Base-by-base conservation (phyloP, 108 stramenopile species). In the Cyclotella distinguenda region DNA sequence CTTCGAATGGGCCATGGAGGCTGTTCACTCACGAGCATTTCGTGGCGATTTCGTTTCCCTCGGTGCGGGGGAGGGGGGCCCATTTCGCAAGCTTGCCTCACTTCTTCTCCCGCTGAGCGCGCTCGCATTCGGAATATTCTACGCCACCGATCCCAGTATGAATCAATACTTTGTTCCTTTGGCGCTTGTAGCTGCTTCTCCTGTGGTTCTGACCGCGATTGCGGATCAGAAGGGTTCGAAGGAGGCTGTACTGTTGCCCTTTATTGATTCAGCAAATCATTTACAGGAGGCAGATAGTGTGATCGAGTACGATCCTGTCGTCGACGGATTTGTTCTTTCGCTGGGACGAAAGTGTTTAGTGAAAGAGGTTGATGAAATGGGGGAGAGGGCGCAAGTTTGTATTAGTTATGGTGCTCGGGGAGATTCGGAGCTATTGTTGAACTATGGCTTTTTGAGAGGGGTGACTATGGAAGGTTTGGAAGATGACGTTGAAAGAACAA, bases 181-280 rank as follows among this genome's bases (percentile, higher is more conserved):
- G 40, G 65, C 52, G 1, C 48, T 74, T 26, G 50, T 66, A 23
- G 84, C 84, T 39, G 77, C 66, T 23, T 16, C 71, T 23, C 88
- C 88, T 25, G 67, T 80, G 0, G 30, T 81, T 0, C 35, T 86
- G 34, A 85, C 77, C 45, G 57, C 67, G 35, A 34, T 78, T 42
- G 70, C 70, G 6, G 69, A 78, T 42, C 54, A 58, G 28, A 72
- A 59, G 45, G 77, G 77, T 16, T 72, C 68, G 27, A 68, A 70
- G 28, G 83, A 80, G 25, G 84, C 86, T 8, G 86, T 86, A 10
- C 50, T 90, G 57, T 51, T 90, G 22, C 89, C 89, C 0, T 57
- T 90, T 40, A 87, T 90, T 67, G 89, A 90, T 60, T 86, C 85
- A 4, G 86, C 86, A 18, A 90, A 90, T 80, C 89, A 90, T 72